These are phyloP conservation scores for Begonia fuchsioides DNA, from an alignment of 306 rosid species.

Conservation along the genomic window DNA sequence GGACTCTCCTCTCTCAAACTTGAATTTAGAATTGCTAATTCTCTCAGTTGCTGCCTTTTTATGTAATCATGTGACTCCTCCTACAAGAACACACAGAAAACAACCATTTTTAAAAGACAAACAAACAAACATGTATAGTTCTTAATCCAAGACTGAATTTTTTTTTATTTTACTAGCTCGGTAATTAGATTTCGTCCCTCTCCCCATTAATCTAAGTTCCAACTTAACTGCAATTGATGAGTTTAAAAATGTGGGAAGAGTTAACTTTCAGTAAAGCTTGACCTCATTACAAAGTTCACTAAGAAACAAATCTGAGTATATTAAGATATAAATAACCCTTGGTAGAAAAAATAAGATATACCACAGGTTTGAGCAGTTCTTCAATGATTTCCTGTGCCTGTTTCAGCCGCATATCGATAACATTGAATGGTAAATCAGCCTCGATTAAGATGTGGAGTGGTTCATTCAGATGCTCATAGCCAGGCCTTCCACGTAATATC, in stretches of 20 bases:
- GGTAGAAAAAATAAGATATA: no score
- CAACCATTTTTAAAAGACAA: no score
- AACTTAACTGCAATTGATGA: no score
- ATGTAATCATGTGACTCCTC: conserved; percentile 87
- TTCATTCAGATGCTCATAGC: conserved; percentile 89
- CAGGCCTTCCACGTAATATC: conserved; percentile 74
- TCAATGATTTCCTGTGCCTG: conserved; percentile 84
- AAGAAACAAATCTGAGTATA: conserved; percentile 1
- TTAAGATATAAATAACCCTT: no score
- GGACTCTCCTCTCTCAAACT: conserved; percentile 90
- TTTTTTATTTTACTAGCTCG: no score
- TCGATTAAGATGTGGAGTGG: conserved; percentile 83
- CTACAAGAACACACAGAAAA: conserved; percentile 18
- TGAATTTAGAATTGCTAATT: conserved; percentile 77
- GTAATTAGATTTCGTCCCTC: no score
- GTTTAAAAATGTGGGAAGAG: no score
- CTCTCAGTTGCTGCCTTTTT: conserved; percentile 88
- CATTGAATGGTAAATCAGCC: conserved; percentile 78
- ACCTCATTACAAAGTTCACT: no score
- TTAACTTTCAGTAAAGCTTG: no score
- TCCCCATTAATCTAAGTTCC: no score
- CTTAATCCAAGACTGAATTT: no score
- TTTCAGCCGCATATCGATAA: conserved; percentile 55
- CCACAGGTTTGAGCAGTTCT: conserved; percentile 92
- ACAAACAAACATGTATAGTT: no score